These are phyloP conservation scores for Eimeria mitis DNA, from an alignment of 169 alveolate species.

Conservation along the genomic window DNA sequence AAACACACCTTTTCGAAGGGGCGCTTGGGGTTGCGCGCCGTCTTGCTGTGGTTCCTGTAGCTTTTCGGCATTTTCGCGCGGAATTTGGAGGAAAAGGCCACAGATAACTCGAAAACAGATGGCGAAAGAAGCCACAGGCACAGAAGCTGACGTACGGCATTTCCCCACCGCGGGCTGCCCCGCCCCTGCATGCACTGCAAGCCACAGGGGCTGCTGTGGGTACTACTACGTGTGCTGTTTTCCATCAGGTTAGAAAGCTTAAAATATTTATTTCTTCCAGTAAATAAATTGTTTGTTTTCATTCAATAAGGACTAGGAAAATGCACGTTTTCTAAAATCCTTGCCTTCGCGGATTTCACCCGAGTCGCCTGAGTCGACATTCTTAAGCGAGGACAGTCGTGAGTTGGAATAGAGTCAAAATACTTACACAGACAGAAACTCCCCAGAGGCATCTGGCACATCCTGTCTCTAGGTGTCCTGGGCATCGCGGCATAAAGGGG, in stretches of 20 bases:
- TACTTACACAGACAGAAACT: too few species aligned
- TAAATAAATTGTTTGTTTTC: background rate
- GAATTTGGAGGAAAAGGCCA: slow-evolving; percentile 35
- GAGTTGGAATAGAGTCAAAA: background rate
- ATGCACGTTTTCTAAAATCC: background rate
- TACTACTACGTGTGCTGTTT: background rate
- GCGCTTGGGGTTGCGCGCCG: slow-evolving; percentile 89
- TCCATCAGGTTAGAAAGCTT: background rate
- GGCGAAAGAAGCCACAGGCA: slow-evolving; percentile 18
- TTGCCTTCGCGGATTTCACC: background rate
- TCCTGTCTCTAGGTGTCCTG: background rate
- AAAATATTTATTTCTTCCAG: background rate
- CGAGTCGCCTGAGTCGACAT: background rate
- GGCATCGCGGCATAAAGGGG: background rate
- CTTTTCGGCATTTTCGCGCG: slow-evolving; percentile 84
- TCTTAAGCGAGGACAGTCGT: background rate
- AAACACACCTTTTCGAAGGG: slow-evolving; percentile 88
- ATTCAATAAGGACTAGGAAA: background rate
- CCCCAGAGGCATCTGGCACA: too few species aligned
- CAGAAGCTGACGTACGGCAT: background rate
- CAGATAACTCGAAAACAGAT: slow-evolving; percentile 57
- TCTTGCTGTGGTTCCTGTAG: slow-evolving; percentile 86
- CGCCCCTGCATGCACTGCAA: slow-evolving; percentile 33
- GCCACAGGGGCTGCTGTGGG: slow-evolving; percentile 33
- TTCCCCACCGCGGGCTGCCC: slow-evolving; percentile 58